Percentiles rank a stretch among this genome's conserved stretches.
These are phyloP conservation scores for Paulownia fortunei DNA, from an alignment of 257 asterid species.

Conservation along the genomic window DNA sequence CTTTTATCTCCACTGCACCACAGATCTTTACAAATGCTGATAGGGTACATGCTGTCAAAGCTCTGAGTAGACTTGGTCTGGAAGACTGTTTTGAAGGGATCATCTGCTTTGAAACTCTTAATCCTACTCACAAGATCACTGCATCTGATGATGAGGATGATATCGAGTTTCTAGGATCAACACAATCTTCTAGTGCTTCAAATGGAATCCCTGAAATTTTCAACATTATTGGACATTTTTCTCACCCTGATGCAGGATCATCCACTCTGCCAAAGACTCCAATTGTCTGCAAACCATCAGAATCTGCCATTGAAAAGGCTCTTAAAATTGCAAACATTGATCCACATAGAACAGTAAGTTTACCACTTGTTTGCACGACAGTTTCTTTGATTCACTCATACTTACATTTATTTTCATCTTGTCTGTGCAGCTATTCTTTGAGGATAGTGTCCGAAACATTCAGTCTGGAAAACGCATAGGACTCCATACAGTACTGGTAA, in stretches of 20 bases:
- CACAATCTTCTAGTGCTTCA: conserved; percentile 8
- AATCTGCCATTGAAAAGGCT: conserved; percentile 75
- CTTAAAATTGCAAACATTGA: conserved; percentile 78
- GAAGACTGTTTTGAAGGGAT: conserved; percentile 96
- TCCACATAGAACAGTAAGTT: conserved; percentile 81
- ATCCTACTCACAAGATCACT: conserved; percentile 67
- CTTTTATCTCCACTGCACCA: not conserved
- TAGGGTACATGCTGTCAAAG: conserved; percentile 76
- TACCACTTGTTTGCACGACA: not conserved
- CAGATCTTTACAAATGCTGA: conserved; percentile 98
- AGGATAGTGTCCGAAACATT: conserved; percentile 86
- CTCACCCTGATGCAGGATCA: conserved; percentile 55
- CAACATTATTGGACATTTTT: conserved; percentile 78
- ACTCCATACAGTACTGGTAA: conserved; percentile 84
- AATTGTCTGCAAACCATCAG: conserved; percentile 88
- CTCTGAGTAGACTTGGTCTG: conserved; percentile 67
- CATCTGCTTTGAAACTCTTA: conserved; percentile 91
- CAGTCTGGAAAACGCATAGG: conserved; percentile 86
- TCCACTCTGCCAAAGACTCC: conserved; percentile 80
- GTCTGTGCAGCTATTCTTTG: conserved; percentile 76
- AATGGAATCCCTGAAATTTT: conserved; percentile 53
- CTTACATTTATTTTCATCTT: conserved; percentile 10
- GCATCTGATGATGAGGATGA: conserved; percentile 90
- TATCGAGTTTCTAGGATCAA: conserved; percentile 60
- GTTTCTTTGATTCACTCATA: not conserved